phyloP scores from a whole-genome alignment of 208 protist genomes.

The Strigomonas oncopelti region DNA sequence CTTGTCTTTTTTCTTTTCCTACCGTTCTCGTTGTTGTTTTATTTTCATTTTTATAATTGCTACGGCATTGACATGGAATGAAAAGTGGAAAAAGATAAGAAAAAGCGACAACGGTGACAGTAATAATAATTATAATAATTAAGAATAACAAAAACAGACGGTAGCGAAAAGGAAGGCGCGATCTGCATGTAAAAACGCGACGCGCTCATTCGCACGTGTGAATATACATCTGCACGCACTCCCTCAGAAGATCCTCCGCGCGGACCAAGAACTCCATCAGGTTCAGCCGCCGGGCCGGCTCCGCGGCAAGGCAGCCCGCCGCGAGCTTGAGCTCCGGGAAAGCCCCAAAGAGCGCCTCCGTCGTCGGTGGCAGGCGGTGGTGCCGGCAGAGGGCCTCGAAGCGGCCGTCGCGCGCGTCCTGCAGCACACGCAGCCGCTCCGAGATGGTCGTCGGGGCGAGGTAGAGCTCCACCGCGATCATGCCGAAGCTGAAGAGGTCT shows the following conservation, averaged over 20 bases:
- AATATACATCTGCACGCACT: neutral
- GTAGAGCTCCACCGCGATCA: constrained; percentile 84
- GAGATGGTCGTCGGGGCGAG: constrained; percentile 67
- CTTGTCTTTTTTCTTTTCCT: no score
- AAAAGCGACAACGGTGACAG: neutral
- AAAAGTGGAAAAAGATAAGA: neutral
- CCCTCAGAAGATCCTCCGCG: neutral
- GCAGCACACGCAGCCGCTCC: constrained; percentile 61
- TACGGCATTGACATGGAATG: no score
- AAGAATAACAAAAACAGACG: neutral
- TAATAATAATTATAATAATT: constrained; percentile 2
- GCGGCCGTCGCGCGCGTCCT: constrained; percentile 46
- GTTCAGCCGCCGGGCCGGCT: neutral
- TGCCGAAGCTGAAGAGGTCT: constrained; percentile 67
- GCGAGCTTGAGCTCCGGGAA: neutral
- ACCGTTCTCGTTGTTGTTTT: no score
- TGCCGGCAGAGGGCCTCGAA: constrained; percentile 56
- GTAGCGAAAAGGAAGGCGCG: neutral
- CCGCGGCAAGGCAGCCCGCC: neutral
- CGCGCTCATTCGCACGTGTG: neutral
- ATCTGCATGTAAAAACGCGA: no score
- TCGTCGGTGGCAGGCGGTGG: constrained; percentile 13
- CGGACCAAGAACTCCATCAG: neutral
- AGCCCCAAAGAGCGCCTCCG: neutral
- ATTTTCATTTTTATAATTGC: neutral